Base-by-base conservation (phyloP, 148 eudicot species). In the Rheum nobile region DNA sequence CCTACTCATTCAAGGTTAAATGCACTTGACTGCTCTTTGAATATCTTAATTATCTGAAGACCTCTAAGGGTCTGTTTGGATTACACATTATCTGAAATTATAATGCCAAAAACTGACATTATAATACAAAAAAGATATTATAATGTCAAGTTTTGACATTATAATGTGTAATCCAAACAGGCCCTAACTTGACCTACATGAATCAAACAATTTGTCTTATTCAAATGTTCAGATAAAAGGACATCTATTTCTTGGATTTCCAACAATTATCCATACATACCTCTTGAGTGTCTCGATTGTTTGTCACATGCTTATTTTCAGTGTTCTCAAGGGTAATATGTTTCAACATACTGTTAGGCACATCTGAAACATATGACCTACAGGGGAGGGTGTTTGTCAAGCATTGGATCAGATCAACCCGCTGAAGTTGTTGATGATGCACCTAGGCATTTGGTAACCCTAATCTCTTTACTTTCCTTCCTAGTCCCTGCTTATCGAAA, bases 341-440 rank as follows among this genome's bases (percentile, higher is more conserved):
- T 77, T 86, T 89, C 85, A 91, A 79, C 80, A 85, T 59, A 74
- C 86, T 84, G 80, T 91, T 91, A 1, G 97, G 88, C n/a, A 91
- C 88, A 80, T 91, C 97, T 75, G 86, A 95, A 91, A 72, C 84
- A 87, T 75, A 80, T 95, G 90, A 85, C 79, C 75, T 95, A 97
- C 84, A 89, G 82, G 80, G 97, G 97, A 79, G 89, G 85, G 38
- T 95, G 98, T 80, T 78, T 95, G 84, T 87, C 89, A 29, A 91
- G 97, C 84, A 71, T 88, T 67, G 97, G 98, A 38, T 80, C 93
- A 50, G 98, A 95, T 83, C 98, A 95, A 79, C 98, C 98, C 29
- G 98, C 98, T 78, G 98, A 95, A 86, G 98, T 95, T 72, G 93
- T 82, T 54, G 97, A 88, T 63, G 90, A 88, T 83, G 98, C 98